These are phyloP conservation scores for Rosa chinensis DNA, from an alignment of 306 rosid species.

Conservation along the genomic window DNA sequence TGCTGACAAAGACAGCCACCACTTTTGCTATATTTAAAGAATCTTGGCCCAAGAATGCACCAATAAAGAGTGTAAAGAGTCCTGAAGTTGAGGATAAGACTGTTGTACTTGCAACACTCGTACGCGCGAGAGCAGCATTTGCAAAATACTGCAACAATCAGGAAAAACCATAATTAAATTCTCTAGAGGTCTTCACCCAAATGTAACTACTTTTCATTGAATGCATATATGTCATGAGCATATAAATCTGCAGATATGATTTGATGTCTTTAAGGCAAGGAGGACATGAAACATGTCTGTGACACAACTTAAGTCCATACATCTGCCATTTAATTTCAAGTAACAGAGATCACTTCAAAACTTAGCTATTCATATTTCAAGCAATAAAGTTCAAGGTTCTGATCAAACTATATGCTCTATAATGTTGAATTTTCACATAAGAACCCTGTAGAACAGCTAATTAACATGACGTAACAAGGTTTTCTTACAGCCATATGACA, in stretches of 20 bases:
- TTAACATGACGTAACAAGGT: not conserved
- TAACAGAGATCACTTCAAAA: not conserved
- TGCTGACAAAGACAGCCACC: constrained; percentile 88
- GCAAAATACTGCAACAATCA: constrained; percentile 77
- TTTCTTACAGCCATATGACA: not conserved
- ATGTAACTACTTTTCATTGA: constrained; percentile 1
- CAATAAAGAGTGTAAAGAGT: constrained; percentile 93
- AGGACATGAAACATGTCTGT: not conserved
- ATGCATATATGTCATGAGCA: not conserved
- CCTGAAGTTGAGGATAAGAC: constrained; percentile 98
- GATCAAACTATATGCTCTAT: not conserved
- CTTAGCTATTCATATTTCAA: not conserved
- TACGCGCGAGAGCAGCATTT: constrained; percentile 97
- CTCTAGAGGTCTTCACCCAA: constrained; percentile 6
- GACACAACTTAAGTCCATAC: not conserved
- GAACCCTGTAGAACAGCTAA: not conserved
- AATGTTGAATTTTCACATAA: not conserved
- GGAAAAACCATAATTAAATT: constrained; percentile 4
- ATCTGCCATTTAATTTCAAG: not conserved
- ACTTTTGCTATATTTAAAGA: constrained; percentile 74
- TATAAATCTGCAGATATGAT: not conserved
- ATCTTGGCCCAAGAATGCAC: constrained; percentile 85
- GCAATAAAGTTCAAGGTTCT: not conserved
- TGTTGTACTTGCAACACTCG: constrained; percentile 98
- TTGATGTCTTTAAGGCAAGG: constrained; percentile 3